Base-by-base conservation (phyloP, 1,284 basidiomycete species). In the Cryptococcus sp. region DNA sequence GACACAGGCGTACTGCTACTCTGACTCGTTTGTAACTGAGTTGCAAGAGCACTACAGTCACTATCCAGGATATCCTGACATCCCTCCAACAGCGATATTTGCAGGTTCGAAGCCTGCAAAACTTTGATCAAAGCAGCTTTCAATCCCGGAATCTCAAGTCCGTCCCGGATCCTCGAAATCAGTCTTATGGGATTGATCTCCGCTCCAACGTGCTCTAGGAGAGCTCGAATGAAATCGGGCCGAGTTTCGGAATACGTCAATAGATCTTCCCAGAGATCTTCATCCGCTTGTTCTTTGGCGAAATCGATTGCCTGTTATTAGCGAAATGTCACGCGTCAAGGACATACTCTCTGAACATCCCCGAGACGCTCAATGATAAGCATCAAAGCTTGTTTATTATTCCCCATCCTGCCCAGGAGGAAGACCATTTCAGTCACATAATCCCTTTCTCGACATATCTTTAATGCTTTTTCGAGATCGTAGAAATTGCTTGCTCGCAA, bases 351-450 rank as follows among this genome's bases (percentile, higher is more conserved):
- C 59, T 91, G 82, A 1, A 98, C 96, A 69, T 98, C 93, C 0
- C 87, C 91, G 2, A 98, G 79, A 13, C 92, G 82, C 69, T 98
- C 92, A 56, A 99, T 98, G 63, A 99, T 98, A 24, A 99, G 81
- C 53, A 86, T 88, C 54, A 99, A 75, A 0, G 96, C 96, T 63
- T 89, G 82, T 77, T 91, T 93, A 74, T 97, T 97, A 73, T 98
- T 90, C 5, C 96, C 96, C 87, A 98, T 97, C 10, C 91, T 84
- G 0, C 96, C 96, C 0, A 98, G 84, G 0, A 98, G 80, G 77
- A 97, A 98, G 7, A 99, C 94, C 88, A 96, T 96, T 76, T 98
- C 96, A 0, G 85, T 84, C 0, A 99, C 92, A 39, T 91, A 82
- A 65, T 94, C 91, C 36, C 85, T 82, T 54, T 85, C 82, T 62